These are phyloP conservation scores for Epichloe gansuensis DNA, from an alignment of 2,329 filamentous ascomycete genomes.

Conservation along the genomic window DNA sequence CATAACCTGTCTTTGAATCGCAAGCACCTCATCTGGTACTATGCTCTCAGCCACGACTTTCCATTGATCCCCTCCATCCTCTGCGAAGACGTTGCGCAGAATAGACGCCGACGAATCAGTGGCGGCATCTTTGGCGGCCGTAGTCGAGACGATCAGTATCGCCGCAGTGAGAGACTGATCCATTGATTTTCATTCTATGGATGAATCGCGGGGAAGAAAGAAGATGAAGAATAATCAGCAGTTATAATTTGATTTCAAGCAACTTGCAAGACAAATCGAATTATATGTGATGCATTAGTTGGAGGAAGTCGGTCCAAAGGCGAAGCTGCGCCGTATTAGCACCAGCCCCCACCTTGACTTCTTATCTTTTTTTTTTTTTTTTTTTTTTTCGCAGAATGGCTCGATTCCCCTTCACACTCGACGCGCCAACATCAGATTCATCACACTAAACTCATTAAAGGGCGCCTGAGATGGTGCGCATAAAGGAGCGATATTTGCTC, in stretches of 20 bases:
- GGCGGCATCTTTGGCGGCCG: conserved; percentile 65
- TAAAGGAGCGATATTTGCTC: conserved; percentile 94
- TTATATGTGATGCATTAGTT: too few relatives aligned
- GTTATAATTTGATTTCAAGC: too few relatives aligned
- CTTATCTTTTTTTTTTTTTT: neutral
- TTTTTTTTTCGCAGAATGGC: neutral
- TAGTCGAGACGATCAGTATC: conserved; percentile 83
- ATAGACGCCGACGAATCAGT: conserved; percentile 61
- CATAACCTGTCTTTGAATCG: conserved; percentile 64
- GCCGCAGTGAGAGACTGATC: conserved; percentile 50
- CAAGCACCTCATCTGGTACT: conserved; percentile 60
- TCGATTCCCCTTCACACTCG: neutral
- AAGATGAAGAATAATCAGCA: too few relatives aligned
- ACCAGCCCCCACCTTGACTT: neutral
- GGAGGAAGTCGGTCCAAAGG: too few relatives aligned
- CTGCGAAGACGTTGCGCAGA: conserved; percentile 56
- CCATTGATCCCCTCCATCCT: conserved; percentile 61
- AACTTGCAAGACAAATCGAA: too few relatives aligned
- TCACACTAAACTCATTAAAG: neutral
- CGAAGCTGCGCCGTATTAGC: too few relatives aligned
- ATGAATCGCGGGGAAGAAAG: neutral
- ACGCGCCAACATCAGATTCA: neutral
- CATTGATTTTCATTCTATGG: conserved; percentile 10
- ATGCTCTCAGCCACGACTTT: conserved; percentile 56
- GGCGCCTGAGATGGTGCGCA: conserved; percentile 61